A percentile compares a stretch with the other conserved stretches of the same genome.
These are phyloP conservation scores for Cryptococcus sp. DNA, from an alignment of 1,284 basidiomycete genomes.

Conservation along the genomic window DNA sequence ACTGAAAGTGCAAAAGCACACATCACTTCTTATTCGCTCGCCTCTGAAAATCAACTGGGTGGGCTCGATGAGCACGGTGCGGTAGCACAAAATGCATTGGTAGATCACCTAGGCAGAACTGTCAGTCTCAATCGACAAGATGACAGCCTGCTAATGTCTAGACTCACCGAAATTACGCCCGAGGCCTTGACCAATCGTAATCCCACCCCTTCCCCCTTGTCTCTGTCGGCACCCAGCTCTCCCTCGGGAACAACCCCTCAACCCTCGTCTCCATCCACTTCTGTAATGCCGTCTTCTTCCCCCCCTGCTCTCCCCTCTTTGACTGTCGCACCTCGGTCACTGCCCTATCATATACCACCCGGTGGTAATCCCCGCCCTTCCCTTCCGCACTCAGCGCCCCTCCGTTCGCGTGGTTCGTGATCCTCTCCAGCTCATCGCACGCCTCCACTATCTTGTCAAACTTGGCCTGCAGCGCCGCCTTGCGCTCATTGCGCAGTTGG, in stretches of 20 bases:
- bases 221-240: constrained; percentile 48
- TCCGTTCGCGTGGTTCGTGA: constrained; percentile 19
- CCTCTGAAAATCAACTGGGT: too few relatives aligned
- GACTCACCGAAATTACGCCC: neutral
- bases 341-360: constrained; percentile 64
- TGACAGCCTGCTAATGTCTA: too few relatives aligned
- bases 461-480: constrained; percentile 65
- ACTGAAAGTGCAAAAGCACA: too few relatives aligned
- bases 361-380: constrained; percentile 16
- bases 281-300: constrained; percentile 60
- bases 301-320: constrained; percentile 46
- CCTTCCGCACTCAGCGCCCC: constrained; percentile 7
- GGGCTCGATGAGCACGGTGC: too few relatives aligned
- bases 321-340: constrained; percentile 57
- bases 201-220: constrained; percentile 47
- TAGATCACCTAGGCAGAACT: neutral
- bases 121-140: too few relatives aligned
- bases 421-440: constrained; percentile 71
- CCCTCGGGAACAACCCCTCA: constrained; percentile 72
- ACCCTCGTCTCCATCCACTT: constrained; percentile 70
- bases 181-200: constrained; percentile 44
- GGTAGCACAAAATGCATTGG: neutral
- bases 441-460: constrained; percentile 71
- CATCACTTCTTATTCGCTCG: too few relatives aligned
- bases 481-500: constrained; percentile 65